A percentile compares a stretch with the other conserved stretches of the same genome.
phyloP scores from a whole-genome alignment of 768 basidiomycete genomes.

The Leccinellum albellum region DNA sequence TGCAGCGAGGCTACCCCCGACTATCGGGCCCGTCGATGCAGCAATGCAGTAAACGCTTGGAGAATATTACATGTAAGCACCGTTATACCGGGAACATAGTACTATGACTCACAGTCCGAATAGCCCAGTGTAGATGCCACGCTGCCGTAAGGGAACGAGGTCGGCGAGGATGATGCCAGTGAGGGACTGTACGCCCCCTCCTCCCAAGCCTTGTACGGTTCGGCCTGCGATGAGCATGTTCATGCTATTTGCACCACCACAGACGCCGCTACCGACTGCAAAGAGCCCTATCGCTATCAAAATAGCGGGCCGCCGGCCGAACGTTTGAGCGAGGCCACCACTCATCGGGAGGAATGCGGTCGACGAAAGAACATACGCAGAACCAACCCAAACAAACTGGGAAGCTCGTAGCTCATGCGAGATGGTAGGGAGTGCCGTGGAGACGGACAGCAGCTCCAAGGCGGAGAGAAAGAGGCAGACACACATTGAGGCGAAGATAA shows the following conservation, averaged over 20 bases:
- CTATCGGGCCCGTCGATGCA: constrained; percentile 29
- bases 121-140: constrained; percentile 35
- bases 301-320: constrained; percentile 30
- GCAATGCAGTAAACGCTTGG: constrained; percentile 34
- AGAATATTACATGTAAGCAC: too few species aligned
- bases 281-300: constrained; percentile 25
- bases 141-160: constrained; percentile 40
- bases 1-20: constrained; percentile 35
- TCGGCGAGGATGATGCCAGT: constrained; percentile 41
- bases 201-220: constrained; percentile 34
- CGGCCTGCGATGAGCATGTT: constrained; percentile 23
- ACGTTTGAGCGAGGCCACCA: constrained; percentile 29
- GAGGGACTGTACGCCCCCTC: constrained; percentile 34
- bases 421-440: constrained; percentile 35
- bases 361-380: constrained; percentile 34
- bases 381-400: constrained; percentile 37
- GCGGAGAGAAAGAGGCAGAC: constrained; percentile 26
- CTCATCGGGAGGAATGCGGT: constrained; percentile 38
- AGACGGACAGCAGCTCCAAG: constrained; percentile 25
- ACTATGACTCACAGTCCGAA: constrained; percentile 12
- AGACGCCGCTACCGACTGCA: constrained; percentile 35
- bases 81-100: background rate
- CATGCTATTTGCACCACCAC: constrained; percentile 26
- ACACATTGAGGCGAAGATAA: constrained; percentile 27
- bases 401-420: constrained; percentile 22